A percentile compares a stretch with the other conserved stretches of the same genome.
phyloP scores from a whole-genome alignment of 495 filamentous ascomycete genomes.

The Hypoxylon cercidicola region DNA sequence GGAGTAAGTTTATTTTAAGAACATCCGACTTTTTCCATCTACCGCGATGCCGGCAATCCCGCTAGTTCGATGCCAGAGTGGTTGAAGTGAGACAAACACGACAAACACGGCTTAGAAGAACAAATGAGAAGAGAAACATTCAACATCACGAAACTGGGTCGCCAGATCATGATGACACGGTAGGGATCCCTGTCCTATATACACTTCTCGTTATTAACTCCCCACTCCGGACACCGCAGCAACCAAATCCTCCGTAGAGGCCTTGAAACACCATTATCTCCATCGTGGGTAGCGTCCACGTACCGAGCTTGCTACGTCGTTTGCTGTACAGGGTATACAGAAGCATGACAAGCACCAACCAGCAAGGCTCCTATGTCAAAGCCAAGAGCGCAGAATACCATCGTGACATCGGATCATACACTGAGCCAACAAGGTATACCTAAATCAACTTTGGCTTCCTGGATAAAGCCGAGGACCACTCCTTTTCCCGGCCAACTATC shows the following conservation, averaged over 20 bases:
- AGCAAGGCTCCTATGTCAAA: background rate
- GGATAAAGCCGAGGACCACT: constrained; percentile 3
- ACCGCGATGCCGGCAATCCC: too few relatives aligned
- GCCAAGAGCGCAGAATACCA: too few relatives aligned
- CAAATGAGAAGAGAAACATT: constrained; percentile 1
- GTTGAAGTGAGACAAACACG: constrained; percentile 20
- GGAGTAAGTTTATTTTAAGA: too few relatives aligned
- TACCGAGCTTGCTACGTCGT: constrained; percentile 1
- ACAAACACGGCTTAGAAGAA: too few relatives aligned
- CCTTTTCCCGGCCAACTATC: background rate
- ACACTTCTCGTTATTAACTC: constrained; percentile 17
- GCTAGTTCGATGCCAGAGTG: too few relatives aligned
- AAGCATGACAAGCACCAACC: background rate
- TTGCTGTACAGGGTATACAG: background rate
- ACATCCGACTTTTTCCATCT: too few relatives aligned
- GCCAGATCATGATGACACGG: constrained; percentile 11
- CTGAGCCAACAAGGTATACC: constrained; percentile 7
- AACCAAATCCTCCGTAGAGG: background rate
- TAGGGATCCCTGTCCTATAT: constrained; percentile 22
- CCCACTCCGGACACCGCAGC: constrained; percentile 12
- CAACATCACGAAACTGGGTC: constrained; percentile 4
- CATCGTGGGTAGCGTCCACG: background rate
- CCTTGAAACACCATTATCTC: constrained; percentile 24
- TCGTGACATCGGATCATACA: too few relatives aligned
- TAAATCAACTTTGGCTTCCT: background rate